Evolutionary conservation across 2,329 filamentous ascomycete species (phyloP).

Genomic region (Pezicula carpinea): DNA sequence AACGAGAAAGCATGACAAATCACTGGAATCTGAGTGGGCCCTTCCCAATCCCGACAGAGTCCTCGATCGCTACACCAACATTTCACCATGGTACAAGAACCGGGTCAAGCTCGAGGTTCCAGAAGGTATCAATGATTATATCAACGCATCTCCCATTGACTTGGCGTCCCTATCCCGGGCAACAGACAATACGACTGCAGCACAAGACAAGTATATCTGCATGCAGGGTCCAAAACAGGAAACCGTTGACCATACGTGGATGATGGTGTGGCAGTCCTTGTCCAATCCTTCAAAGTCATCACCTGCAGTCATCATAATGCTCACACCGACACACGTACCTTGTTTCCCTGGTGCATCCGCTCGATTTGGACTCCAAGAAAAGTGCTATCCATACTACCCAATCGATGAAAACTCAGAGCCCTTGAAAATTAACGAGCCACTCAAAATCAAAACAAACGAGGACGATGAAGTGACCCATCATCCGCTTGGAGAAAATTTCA

Average conservation of each 20-base stretch:
- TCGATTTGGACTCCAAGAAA: constrained; percentile 49
- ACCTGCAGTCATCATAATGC: constrained; percentile 84
- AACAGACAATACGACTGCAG: constrained; percentile 19
- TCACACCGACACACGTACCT: constrained; percentile 73
- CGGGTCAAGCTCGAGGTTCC: constrained; percentile 77
- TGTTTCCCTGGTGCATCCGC: too few species aligned
- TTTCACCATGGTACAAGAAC: constrained; percentile 85
- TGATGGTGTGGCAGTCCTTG: constrained; percentile 83
- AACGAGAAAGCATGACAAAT: constrained; percentile 26
- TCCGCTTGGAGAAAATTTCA: constrained; percentile 60
- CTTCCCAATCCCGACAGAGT: constrained; percentile 51
- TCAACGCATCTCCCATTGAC: constrained; percentile 69
- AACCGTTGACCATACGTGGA: constrained; percentile 81
- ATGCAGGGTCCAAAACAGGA: constrained; percentile 84
- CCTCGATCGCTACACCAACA: constrained; percentile 84
- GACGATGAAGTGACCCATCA: too few species aligned
- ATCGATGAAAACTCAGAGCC: constrained; percentile 45
- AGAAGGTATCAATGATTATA: constrained; percentile 68
- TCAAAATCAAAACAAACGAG: constrained; percentile 29
- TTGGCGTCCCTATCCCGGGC: constrained; percentile 31
- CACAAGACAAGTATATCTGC: constrained; percentile 67
- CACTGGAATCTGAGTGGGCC: constrained; percentile 44
- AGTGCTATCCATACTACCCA: constrained; percentile 89
- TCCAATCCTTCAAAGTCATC: constrained; percentile 41
- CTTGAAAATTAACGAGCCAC: constrained; percentile 54